phyloP scores from a whole-genome alignment of 345 rosid genomes.

The Microthlaspi erraticum region DNA sequence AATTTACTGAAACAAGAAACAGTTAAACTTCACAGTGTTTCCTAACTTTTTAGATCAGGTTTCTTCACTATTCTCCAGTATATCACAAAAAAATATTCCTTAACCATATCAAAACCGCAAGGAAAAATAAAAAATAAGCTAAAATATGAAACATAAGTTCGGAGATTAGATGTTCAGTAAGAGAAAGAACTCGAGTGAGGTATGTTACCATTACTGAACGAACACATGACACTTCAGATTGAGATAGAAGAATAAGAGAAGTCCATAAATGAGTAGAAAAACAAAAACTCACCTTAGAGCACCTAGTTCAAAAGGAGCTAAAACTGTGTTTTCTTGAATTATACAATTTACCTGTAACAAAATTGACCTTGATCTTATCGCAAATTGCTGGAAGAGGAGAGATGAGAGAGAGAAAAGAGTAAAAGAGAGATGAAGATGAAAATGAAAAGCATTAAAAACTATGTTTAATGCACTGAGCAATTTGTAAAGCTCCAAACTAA shows the following conservation, averaged over 20 bases:
- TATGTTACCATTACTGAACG: too few relatives aligned
- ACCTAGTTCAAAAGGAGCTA: background rate
- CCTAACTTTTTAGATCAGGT: background rate
- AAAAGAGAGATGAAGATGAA: too few relatives aligned
- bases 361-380: too few relatives aligned
- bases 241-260: background rate
- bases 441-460: too few relatives aligned
- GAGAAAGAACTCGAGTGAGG: constrained; percentile 29
- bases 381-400: too few relatives aligned
- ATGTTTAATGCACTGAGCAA: too few relatives aligned
- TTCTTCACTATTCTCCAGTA: background rate
- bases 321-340: too few relatives aligned
- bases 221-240: too few relatives aligned
- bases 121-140: background rate
- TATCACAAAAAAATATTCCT: background rate
- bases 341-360: too few relatives aligned
- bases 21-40: background rate
- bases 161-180: background rate
- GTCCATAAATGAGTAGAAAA: background rate
- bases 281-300: background rate
- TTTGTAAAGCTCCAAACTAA: too few relatives aligned
- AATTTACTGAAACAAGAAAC: background rate
- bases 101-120: background rate
- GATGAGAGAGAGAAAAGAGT: too few relatives aligned
- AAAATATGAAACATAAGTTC: background rate